Evolutionary conservation across 1,139 yeast genomes (phyloP), one percentile per base, ranked within the genome.

Genomic region (Lodderomyces elongisporus): DNA sequence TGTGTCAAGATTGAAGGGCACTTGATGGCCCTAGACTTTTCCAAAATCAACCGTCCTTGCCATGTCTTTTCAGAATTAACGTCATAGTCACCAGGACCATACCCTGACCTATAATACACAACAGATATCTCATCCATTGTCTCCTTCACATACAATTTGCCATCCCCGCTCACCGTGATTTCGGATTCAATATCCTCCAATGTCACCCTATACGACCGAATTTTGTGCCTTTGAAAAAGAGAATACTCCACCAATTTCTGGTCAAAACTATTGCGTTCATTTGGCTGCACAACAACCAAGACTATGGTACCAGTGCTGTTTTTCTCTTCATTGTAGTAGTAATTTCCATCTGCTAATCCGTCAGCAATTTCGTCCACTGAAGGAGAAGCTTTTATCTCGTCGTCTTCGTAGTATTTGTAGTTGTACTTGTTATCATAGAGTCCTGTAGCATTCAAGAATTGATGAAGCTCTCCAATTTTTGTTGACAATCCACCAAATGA

Each of bases 401-500:
- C 64, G 14, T 65, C 65, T 3, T 62, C 58, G 40, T 76, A 74
- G 45, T 70, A 71, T 24, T 48, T 43, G 24, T 53, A 51, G 3
- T 66, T 63, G 26, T 60, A 62, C 14, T 49, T 43, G 10, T 50
- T 42, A 34, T 66, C 68, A 46, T 81, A 83, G 10, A 56, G 56
- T 4, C 87, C 88, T 8, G 65, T 52, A 5, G 60, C 54, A 48
- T 82, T 81, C 49, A 82, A 60, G 47, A 70, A 85, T 24, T 70
- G 60, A 56, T 91, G 98, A 39, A 85, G 63, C 47, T 75, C 68
- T 14, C 94, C 85, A 14, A 87, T 89, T 51, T 81, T 83, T 10
- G 87, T 58, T 1, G 96, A 82, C 35, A 91, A 67, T 0, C 95
- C 96, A 15, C 95, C 96, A 65, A 91, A 91, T 1, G 97, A 88